Percentiles rank a stretch among this genome's conserved stretches.
These are phyloP conservation scores for Aspergillus felis DNA, from an alignment of 2,329 filamentous ascomycete genomes.

Conservation along the genomic window DNA sequence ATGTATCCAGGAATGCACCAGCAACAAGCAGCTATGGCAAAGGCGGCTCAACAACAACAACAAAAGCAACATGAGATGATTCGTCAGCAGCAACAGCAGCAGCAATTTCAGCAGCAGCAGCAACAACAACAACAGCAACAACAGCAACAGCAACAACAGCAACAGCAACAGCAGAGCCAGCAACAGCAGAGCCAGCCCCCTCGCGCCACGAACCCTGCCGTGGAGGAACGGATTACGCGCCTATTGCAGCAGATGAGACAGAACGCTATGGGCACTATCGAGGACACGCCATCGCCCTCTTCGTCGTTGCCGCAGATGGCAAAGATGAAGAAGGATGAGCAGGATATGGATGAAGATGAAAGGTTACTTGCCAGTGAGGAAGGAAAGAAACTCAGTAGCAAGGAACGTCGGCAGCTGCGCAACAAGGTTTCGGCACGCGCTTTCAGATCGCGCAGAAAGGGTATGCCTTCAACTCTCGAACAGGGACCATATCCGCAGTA, in stretches of 20 bases:
- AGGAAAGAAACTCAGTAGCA: slow-evolving; percentile 98
- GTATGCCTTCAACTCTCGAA: slow-evolving; percentile 51
- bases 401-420: slow-evolving; percentile 91
- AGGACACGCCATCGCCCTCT: slow-evolving; percentile 40
- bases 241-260: slow-evolving; percentile 89
- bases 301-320: slow-evolving; percentile 61
- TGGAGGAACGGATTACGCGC: slow-evolving; percentile 91
- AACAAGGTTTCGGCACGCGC: slow-evolving; percentile 98
- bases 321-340: slow-evolving; percentile 84
- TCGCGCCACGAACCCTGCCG: slow-evolving; percentile 59
- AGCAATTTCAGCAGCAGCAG: slow-evolving; percentile 43
- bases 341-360: slow-evolving; percentile 99
- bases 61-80: slow-evolving; percentile 58
- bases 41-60: slow-evolving; percentile 60
- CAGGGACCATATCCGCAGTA: background rate
- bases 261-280: slow-evolving; percentile 56
- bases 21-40: slow-evolving; percentile 74
- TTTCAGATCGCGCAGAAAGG: slow-evolving; percentile 96
- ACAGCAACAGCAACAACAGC: slow-evolving; percentile 13
- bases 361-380: slow-evolving; percentile 90
- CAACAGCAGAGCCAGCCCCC: slow-evolving; percentile 30
- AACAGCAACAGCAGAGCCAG: too few species aligned
- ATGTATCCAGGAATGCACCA: slow-evolving; percentile 94
- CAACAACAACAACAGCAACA: slow-evolving; percentile 46
- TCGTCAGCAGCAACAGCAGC: slow-evolving; percentile 54